Evolutionary conservation across 2,329 filamentous ascomycete species (phyloP).

Genomic region (Monilinia vaccinii-corymbosi): DNA sequence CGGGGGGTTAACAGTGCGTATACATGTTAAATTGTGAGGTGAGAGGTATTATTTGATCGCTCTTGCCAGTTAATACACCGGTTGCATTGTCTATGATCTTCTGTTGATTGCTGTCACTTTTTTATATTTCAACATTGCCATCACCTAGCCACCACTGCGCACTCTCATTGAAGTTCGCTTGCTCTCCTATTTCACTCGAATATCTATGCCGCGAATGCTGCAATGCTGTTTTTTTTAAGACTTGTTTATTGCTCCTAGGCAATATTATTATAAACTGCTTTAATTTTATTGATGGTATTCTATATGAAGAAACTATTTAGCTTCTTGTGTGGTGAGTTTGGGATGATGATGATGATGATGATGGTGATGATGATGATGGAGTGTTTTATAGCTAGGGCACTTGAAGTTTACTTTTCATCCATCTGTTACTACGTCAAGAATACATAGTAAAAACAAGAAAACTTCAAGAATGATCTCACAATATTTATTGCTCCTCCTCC

Average conservation of each 20-base stretch:
- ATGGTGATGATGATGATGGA: neutral
- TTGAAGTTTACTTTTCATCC: neutral
- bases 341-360: too few species aligned
- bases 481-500: neutral
- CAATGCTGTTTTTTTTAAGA: too few species aligned
- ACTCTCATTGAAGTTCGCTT: neutral
- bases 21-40: neutral
- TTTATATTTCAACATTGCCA: neutral
- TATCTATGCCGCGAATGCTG: neutral
- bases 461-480: neutral
- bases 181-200: neutral
- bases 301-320: neutral
- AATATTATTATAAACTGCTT: neutral
- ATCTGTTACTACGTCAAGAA: neutral
- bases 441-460: neutral
- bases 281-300: neutral
- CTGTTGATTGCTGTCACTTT: neutral
- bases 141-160: neutral
- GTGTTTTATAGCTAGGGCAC: neutral
- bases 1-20: neutral
- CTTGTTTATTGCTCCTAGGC: neutral
- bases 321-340: too few species aligned
- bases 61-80: neutral
- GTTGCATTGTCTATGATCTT: neutral
- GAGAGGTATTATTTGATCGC: neutral